Conservation (phyloP, 139 green algal species). For the Limnomonas spitsbergensis region DNA sequence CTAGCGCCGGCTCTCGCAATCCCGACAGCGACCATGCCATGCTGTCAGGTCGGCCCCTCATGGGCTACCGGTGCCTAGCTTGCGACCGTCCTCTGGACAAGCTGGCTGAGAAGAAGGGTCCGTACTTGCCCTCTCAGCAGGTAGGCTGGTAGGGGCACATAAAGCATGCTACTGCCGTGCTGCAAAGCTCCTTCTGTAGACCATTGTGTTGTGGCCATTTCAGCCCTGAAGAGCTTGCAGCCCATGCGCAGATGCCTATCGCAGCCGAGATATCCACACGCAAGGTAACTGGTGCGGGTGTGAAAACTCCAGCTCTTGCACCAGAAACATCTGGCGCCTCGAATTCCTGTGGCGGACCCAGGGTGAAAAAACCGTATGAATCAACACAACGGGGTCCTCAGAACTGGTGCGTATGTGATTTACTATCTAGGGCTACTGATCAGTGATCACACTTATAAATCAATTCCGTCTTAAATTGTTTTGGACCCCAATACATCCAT, state of each 20-base stretch:
- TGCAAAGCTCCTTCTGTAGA: too few species aligned
- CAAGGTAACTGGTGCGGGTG: too few species aligned
- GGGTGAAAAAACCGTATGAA: conserved; percentile 13
- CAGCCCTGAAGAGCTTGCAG: too few species aligned
- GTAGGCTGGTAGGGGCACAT: conserved; percentile 3
- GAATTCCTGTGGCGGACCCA: neutral
- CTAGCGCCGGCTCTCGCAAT: neutral
- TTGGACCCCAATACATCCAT: neutral
- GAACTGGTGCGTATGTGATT: too few species aligned
- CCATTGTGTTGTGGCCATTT: too few species aligned
- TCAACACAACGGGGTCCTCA: conserved; percentile 24
- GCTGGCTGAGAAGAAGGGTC: conserved; percentile 41
- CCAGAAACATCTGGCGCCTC: conserved; percentile 13
- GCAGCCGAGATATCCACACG: conserved; percentile 4
- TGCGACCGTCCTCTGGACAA: conserved; percentile 59
- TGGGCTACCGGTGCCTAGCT: conserved; percentile 51
- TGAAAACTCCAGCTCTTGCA: too few species aligned
- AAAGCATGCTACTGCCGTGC: too few species aligned
- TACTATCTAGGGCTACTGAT: too few species aligned
- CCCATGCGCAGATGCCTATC: neutral
- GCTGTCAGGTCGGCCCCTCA: conserved; percentile 48
- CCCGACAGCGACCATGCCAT: conserved; percentile 55
- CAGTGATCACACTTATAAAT: neutral
- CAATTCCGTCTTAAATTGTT: neutral
- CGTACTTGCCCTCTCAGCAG: conserved; percentile 44